Base-by-base conservation (phyloP, 2,329 filamentous ascomycete genomes). In the Nigrospora sphaerica region DNA sequence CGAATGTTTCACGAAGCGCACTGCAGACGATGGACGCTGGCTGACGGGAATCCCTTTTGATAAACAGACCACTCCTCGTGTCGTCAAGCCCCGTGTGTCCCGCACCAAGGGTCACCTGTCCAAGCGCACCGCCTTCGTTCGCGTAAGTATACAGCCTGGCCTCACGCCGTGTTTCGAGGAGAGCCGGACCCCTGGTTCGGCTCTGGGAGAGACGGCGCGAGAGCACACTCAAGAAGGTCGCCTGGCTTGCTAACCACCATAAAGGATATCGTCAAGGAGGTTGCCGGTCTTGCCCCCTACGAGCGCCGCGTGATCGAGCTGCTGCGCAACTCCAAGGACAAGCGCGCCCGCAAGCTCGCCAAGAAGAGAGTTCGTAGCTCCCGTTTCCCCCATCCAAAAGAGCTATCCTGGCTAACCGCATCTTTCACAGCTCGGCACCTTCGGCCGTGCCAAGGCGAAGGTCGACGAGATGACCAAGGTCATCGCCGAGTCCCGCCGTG, bases 291-390 rank as follows among this genome's bases (percentile, higher is more conserved):
- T 62, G 88, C 88, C 62, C 88, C 88, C 66, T 93, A 98, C 73
- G 93, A 98, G 85, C 92, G 93, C 75, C 90, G 93, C 70, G 88
- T 98, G 63, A 95, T 98, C 70, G 93, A 98, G 83, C 80, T 98
- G 71, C 86, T 98, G 75, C 89, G 93, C 67, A 98, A 98, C 87
- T 86, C 82, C 80, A 95, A 95, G 81, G 93, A 98, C 78, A 97
- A 97, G 88, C 89, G 92, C 75, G 92, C 92, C 67, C 84, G 92
- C 64, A 96, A 96, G 86, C 88, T 96, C 68, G 92, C 92, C 67
- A 97, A 97, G 91, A 96, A 95, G 88, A 85, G 92, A 74, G 87
- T 92, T 82, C 61, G 86, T 81, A 44, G n/a, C 12, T 28, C 41
- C 14, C 39, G 50, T 45, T 23, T 6, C 13, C 32, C 33, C 16